Percentiles rank a stretch among this genome's conserved stretches.
phyloP scores from a whole-genome alignment of 2,329 filamentous ascomycete genomes.

The Cercospora zeae-maydis region DNA sequence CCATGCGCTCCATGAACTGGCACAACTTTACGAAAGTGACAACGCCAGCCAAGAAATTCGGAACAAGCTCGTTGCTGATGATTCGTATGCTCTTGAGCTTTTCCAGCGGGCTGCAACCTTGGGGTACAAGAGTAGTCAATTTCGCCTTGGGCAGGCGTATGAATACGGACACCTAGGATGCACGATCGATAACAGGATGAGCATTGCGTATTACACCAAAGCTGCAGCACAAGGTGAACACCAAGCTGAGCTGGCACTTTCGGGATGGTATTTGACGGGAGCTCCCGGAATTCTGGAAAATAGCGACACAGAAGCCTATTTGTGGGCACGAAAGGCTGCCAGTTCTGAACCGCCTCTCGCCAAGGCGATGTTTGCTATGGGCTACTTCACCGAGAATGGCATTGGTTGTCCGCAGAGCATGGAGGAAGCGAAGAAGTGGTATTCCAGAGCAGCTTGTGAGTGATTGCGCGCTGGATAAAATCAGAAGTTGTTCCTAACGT shows the following conservation, averaged over 20 bases:
- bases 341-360: slow-evolving; percentile 63
- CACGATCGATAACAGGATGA: slow-evolving; percentile 74
- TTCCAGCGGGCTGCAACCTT: slow-evolving; percentile 83
- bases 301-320: slow-evolving; percentile 91
- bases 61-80: slow-evolving; percentile 75
- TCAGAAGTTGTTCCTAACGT: slow-evolving; percentile 11
- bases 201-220: slow-evolving; percentile 90
- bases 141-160: slow-evolving; percentile 78
- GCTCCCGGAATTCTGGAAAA: slow-evolving; percentile 82
- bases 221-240: slow-evolving; percentile 93
- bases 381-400: slow-evolving; percentile 92
- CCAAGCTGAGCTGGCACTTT: slow-evolving; percentile 67
- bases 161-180: slow-evolving; percentile 86
- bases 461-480: slow-evolving; percentile 27
- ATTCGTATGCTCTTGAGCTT: slow-evolving; percentile 73
- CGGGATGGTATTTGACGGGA: slow-evolving; percentile 76
- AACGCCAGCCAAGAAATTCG: slow-evolving; percentile 53
- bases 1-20: slow-evolving; percentile 88
- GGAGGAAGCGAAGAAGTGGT: slow-evolving; percentile 97
- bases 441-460: slow-evolving; percentile 94
- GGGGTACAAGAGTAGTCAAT: slow-evolving; percentile 94
- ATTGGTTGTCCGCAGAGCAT: slow-evolving; percentile 82
- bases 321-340: slow-evolving; percentile 94
- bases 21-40: slow-evolving; percentile 60
- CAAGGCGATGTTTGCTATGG: slow-evolving; percentile 97